Conservation (phyloP, 345 rosid species). For the Boechera divaricarpa region DNA sequence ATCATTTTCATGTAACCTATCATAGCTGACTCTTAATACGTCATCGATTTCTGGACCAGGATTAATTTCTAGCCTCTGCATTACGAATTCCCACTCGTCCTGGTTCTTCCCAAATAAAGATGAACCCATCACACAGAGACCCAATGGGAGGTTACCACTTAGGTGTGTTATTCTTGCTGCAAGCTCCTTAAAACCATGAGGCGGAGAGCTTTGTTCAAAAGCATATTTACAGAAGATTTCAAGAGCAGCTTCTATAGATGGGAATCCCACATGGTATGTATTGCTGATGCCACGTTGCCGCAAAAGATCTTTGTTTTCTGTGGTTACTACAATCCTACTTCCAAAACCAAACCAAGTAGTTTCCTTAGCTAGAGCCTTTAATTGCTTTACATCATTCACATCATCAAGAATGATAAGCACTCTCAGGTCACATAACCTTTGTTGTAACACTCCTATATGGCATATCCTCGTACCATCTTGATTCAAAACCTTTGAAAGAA, state of each 20-base stretch:
- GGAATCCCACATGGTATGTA: not conserved
- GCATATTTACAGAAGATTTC: not conserved
- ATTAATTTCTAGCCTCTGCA: not conserved
- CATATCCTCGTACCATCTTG: not conserved
- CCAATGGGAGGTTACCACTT: not conserved
- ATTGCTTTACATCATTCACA: not conserved
- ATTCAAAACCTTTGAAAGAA: conserved; percentile 4
- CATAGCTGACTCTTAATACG: not conserved
- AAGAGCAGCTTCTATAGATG: not conserved
- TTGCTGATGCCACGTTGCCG: not conserved
- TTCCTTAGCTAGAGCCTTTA: not conserved
- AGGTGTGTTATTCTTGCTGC: not conserved
- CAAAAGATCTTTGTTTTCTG: not conserved
- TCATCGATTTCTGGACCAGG: conserved; percentile 4
- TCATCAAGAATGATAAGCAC: conserved; percentile 6
- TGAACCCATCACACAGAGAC: not conserved
- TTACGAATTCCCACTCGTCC: not conserved
- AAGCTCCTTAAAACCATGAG: not conserved
- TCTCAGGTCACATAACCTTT: not conserved
- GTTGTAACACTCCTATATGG: not conserved
- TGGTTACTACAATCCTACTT: not conserved
- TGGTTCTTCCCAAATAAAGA: not conserved
- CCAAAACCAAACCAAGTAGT: not conserved
- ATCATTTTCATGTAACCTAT: conserved; percentile 20
- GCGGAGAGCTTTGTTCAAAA: not conserved